These are phyloP conservation scores for Schizonepeta tenuifolia DNA, from an alignment of 257 asterid species.

Conservation along the genomic window DNA sequence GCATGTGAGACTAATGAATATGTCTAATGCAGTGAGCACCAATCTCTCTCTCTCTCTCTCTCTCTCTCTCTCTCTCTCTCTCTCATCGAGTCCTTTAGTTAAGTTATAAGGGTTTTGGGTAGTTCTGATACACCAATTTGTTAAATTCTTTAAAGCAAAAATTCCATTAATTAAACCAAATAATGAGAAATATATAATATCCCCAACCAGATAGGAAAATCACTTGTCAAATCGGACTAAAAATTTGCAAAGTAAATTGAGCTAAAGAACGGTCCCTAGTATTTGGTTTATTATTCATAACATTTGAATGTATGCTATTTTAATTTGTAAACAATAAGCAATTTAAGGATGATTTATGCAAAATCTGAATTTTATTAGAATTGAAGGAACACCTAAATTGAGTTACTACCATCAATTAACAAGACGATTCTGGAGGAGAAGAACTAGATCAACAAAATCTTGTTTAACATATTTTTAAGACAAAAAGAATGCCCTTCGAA, in stretches of 20 bases:
- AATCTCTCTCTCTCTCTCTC: too few relatives aligned
- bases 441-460: neutral
- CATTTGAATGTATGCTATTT: neutral
- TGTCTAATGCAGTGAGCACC: constrained; percentile 31
- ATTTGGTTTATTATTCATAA: neutral
- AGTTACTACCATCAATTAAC: too few relatives aligned
- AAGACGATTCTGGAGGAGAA: neutral
- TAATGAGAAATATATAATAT: too few relatives aligned
- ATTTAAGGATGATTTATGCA: neutral
- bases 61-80: too few relatives aligned
- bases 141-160: too few relatives aligned
- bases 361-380: neutral
- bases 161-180: too few relatives aligned
- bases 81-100: neutral
- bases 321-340: neutral
- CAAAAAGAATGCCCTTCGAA: neutral
- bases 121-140: neutral
- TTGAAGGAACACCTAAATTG: neutral
- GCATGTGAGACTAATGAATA: constrained; percentile 54
- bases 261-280: too few relatives aligned
- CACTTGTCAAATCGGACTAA: too few relatives aligned
- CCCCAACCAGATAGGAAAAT: too few relatives aligned
- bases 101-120: neutral
- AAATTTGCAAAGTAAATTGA: too few relatives aligned
- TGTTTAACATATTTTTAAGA: neutral